A percentile compares a stretch with the other conserved stretches of the same genome.
These are phyloP conservation scores for Guadua angustifolia DNA, from an alignment of 176 grass and related monocot genomes.

Conservation along the genomic window DNA sequence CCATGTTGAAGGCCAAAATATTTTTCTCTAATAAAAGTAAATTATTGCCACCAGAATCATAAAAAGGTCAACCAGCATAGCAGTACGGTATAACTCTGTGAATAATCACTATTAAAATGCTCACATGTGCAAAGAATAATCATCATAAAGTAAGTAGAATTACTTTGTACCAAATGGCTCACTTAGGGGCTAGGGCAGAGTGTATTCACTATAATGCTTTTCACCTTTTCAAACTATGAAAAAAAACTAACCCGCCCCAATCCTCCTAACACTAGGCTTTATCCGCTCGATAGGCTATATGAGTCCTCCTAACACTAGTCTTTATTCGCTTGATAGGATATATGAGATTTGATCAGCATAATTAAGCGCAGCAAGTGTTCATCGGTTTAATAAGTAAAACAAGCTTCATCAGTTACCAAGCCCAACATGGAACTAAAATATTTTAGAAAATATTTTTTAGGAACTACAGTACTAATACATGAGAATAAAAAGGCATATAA, in stretches of 20 bases:
- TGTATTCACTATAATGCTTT: neutral
- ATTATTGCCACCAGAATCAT: neutral
- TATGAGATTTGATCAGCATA: slow-evolving; percentile 17
- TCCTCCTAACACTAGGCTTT: neutral
- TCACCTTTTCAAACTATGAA: neutral
- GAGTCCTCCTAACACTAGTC: neutral
- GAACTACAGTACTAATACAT: neutral
- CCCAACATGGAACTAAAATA: neutral
- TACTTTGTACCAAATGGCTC: neutral
- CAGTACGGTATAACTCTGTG: neutral
- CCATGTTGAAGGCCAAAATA: neutral
- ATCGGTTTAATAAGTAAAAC: neutral
- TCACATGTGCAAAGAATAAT: neutral
- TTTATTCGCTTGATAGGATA: neutral
- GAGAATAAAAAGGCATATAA: slow-evolving; percentile 1
- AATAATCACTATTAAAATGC: neutral
- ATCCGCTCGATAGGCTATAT: neutral
- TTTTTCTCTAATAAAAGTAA: slow-evolving; percentile 1
- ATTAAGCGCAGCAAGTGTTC: neutral
- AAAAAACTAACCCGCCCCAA: neutral
- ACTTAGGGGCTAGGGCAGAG: neutral
- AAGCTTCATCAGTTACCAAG: slow-evolving; percentile 21
- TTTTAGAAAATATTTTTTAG: slow-evolving; percentile 8
- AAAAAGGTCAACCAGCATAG: neutral
- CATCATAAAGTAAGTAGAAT: neutral